Evolutionary conservation across 2,329 filamentous ascomycete species (phyloP), one percentile per base, ranked within the genome.

Genomic region (Teratosphaeria zuluensis): DNA sequence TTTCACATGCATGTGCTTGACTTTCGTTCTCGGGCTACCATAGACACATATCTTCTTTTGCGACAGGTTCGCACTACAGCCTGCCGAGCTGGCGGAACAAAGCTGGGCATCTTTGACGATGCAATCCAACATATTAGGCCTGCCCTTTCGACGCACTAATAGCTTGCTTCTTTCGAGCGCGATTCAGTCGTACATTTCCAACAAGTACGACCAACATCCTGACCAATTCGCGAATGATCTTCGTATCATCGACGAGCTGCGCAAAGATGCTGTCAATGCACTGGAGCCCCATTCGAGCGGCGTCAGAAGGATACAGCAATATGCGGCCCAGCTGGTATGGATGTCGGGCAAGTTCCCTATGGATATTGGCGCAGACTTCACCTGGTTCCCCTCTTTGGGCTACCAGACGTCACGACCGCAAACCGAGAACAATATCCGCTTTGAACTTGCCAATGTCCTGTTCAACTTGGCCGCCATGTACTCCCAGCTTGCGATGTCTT

Each of bases 151-250:
- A 67, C 89, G 87, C 71, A 92, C 91, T 56, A 85, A 88, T 63
- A 81, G 87, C 59, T 80, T 96, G 48, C 88, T 87, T 60, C 82
- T 97, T 62, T 88, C 89, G 58, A 80, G 84, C 61, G 88, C 91
- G 55, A 91, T 99, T 72, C 90, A 89, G 64, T 87, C 94, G 72
- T 97, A 99, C 78, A 97, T 99, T 70, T 95, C 91, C 62, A 87
- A 85, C 74, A 96, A 97, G 81, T 97, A 97, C 86, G 92, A 97
- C 75, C 94, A 99, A 73, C 92, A 96, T 72, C 92, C 94, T 35
- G 91, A 96, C 74, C 95, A 96, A 87, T 99, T 99, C 75, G 84
- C 85, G 63, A 83, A 89, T 63, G 94, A 99, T 76, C 84, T 96
- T 59, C 85, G 92, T 70, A 83, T 88, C 64, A 91, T 99, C 68